Conservation (phyloP, 331 rosid species). For the Pyracantha coccinea region DNA sequence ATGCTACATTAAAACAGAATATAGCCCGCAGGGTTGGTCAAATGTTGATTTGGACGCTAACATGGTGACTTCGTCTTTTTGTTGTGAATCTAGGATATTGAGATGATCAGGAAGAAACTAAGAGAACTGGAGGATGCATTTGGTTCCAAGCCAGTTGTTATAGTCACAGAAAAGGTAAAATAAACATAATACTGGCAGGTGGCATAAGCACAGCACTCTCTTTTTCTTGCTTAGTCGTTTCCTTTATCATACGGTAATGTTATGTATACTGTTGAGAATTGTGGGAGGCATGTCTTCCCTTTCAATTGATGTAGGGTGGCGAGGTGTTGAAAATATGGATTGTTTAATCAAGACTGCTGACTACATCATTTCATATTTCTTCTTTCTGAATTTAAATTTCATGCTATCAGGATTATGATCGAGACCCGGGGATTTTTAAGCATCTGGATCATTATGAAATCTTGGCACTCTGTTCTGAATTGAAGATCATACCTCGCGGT, state of each 20-base stretch:
- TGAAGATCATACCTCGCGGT: slow-evolving; percentile 35
- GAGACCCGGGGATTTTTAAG: slow-evolving; percentile 57
- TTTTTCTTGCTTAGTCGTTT: background rate
- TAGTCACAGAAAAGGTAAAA: slow-evolving; percentile 77
- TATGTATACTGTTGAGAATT: background rate
- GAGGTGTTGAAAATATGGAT: background rate
- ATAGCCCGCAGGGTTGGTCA: background rate
- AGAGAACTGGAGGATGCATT: slow-evolving; percentile 47
- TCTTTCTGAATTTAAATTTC: background rate
- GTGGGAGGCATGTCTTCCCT: background rate
- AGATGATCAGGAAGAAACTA: slow-evolving; percentile 44
- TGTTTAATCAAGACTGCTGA: background rate
- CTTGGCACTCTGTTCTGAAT: slow-evolving; percentile 51
- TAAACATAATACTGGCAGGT: background rate
- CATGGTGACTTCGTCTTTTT: background rate
- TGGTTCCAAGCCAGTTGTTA: slow-evolving; percentile 50
- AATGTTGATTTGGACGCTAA: background rate
- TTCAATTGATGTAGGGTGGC: background rate
- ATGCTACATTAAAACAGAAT: background rate
- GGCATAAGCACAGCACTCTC: background rate
- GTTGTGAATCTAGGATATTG: slow-evolving; percentile 47
- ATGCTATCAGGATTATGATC: slow-evolving; percentile 70
- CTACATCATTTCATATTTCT: background rate
- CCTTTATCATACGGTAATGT: background rate
- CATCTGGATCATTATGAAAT: slow-evolving; percentile 44